These are phyloP conservation scores for Boletellus deceptivus DNA, from an alignment of 1,284 basidiomycete species.

Conservation along the genomic window DNA sequence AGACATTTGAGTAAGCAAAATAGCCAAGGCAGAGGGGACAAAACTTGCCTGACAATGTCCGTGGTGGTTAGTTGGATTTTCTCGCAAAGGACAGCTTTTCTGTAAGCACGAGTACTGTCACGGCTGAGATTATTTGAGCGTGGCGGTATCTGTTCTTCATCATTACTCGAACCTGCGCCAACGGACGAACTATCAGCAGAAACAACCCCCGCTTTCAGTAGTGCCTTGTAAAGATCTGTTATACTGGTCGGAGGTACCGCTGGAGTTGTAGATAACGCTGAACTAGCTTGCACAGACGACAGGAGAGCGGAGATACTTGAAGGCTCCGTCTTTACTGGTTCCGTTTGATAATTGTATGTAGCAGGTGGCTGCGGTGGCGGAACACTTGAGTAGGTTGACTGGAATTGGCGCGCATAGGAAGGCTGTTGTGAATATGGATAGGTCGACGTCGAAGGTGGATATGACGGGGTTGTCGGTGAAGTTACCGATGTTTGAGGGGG, in stretches of 20 bases:
- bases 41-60: conserved; percentile 71
- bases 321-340: conserved; percentile 31
- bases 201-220: conserved; percentile 75
- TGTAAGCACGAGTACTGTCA: conserved; percentile 65
- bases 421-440: conserved; percentile 33
- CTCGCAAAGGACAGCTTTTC: conserved; percentile 67
- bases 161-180: conserved; percentile 44
- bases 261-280: conserved; percentile 28
- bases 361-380: conserved; percentile 13
- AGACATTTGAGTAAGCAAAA: conserved; percentile 11
- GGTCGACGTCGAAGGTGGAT: conserved; percentile 30
- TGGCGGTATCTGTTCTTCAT: conserved; percentile 40
- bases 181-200: conserved; percentile 51
- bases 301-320: conserved; percentile 31
- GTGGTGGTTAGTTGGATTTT: conserved; percentile 66
- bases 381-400: conserved; percentile 16
- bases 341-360: conserved; percentile 24
- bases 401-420: conserved; percentile 24
- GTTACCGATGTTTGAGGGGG: conserved; percentile 35
- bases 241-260: conserved; percentile 44
- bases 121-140: conserved; percentile 40
- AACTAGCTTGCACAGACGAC: conserved; percentile 22
- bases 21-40: neutral
- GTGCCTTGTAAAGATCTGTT: conserved; percentile 58
- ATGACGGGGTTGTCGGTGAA: conserved; percentile 22